Percentiles rank a stretch among this genome's conserved stretches.
Evolutionary conservation across 2,329 filamentous ascomycete genomes (phyloP).

Genomic region (Colletotrichum nymphaeae): DNA sequence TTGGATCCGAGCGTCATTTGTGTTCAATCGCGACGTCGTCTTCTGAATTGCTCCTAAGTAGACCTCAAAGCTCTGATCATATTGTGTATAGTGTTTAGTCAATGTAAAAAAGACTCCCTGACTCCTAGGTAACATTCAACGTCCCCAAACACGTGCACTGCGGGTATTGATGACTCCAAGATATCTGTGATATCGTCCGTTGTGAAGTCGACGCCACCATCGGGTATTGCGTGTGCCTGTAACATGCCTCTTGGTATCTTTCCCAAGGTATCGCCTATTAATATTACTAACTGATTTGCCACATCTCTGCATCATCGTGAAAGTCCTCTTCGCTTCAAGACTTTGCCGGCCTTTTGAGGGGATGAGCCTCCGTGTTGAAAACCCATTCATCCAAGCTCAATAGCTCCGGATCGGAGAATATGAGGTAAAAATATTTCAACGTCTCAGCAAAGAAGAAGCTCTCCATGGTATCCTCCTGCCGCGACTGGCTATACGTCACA

Average conservation of each 20-base stretch:
- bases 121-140: neutral
- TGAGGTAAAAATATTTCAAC: slow-evolving; percentile 79
- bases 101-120: neutral
- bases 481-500: slow-evolving; percentile 58
- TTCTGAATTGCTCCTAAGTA: neutral
- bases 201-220: neutral
- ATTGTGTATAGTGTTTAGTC: neutral
- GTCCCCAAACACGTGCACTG: neutral
- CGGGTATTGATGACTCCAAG: neutral
- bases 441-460: slow-evolving; percentile 81
- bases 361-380: slow-evolving; percentile 66
- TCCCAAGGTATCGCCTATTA: neutral
- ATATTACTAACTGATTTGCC: neutral
- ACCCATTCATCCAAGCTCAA: slow-evolving; percentile 77
- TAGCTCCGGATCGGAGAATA: slow-evolving; percentile 73
- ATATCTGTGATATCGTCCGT: neutral
- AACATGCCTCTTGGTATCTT: neutral
- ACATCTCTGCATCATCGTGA: neutral
- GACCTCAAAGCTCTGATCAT: neutral
- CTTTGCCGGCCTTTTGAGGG: slow-evolving; percentile 42
- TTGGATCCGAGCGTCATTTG: neutral
- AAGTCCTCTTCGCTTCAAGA: neutral
- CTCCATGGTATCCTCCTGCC: slow-evolving; percentile 57
- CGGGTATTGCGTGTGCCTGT: neutral
- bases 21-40: neutral